Base-by-base conservation (phyloP, 805 yeast genomes). In the Sugiyamaella smithiae region DNA sequence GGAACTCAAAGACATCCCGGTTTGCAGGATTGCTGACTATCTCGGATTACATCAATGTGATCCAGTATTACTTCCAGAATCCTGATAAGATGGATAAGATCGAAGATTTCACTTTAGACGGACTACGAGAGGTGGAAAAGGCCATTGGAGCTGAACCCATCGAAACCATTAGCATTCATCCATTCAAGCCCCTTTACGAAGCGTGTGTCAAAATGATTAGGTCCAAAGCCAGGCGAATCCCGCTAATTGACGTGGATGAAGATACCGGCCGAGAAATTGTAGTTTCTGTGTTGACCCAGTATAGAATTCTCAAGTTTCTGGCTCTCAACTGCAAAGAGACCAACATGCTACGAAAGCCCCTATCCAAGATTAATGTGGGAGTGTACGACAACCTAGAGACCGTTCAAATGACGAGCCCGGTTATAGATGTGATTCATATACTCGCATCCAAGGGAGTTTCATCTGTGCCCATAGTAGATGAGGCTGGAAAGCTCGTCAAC, bases 291-390 rank as follows among this genome's bases (percentile, higher is more conserved):
- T 75, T 93, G 62, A 93, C 99, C 1, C 99, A 93, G 71, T 93
- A 93, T 69, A 82, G 99, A 64, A 93, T 93, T 48, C 74, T 93
- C 61, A 91, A 95, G 68, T 93, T 93, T 64, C 97, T 93, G 26
- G 90, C 97, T 2, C 78, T 91, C 67, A 93, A 93, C 68, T 93
- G 99, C 70, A 89, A 88, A 65, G 98, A 93, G 66, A 89, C 96
- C 2, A 81, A 85, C 59, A 85, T 82, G 75, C 72, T 93, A 49
- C 71, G 83, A 57, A 81, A 83, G 57, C 95, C 96, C 2, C 73
- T 93, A 50, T 74, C 76, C 51, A 85, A 84, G 49, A 70, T 93
- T 40, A 73, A 77, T 31, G 77, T 85, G n/a, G 75, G 85, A 7
- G 72, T 74, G 36, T 57, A 61, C 36, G 65, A 68, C 32, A 57